Evolutionary conservation across 495 filamentous ascomycete species (phyloP).

Genomic region (Entonaema liquescens): DNA sequence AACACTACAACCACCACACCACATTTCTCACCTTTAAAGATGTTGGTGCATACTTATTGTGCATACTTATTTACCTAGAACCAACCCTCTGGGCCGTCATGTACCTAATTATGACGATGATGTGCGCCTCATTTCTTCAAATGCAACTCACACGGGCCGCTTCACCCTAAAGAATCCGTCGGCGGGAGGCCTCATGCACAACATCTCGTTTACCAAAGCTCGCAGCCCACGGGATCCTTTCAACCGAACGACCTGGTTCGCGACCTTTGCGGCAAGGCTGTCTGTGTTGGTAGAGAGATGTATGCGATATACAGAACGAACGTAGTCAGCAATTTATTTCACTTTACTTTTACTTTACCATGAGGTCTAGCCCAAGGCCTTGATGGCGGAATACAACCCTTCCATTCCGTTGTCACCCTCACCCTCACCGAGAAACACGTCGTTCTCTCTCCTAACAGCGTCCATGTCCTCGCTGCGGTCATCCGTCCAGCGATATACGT

Average conservation of each 20-base stretch:
- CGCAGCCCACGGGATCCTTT: conserved; percentile 19
- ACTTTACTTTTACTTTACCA: no score
- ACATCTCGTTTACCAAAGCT: conserved; percentile 14
- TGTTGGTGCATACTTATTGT: no score
- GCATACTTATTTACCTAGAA: no score
- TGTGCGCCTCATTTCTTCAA: conserved; percentile 17
- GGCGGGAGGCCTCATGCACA: conserved; percentile 39
- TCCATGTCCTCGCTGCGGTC: conserved; percentile 62
- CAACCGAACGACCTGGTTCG: conserved; percentile 18
- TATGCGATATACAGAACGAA: neutral
- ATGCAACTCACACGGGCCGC: conserved; percentile 20
- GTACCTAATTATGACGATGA: conserved; percentile 13
- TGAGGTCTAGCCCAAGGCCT: conserved; percentile 16
- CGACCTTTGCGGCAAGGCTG: conserved; percentile 21
- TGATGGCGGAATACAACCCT: conserved; percentile 34
- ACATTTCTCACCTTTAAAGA: neutral
- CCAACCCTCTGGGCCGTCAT: neutral
- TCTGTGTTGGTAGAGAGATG: conserved; percentile 25
- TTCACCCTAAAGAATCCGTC: conserved; percentile 13
- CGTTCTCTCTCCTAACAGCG: conserved; percentile 53
- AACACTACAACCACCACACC: neutral
- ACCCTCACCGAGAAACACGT: conserved; percentile 56
- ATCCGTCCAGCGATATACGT: conserved; percentile 63
- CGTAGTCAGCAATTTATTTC: neutral
- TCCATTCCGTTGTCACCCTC: conserved; percentile 50